phyloP scores from a whole-genome alignment of 441 rosid species.

The Raphanus hybrid region DNA sequence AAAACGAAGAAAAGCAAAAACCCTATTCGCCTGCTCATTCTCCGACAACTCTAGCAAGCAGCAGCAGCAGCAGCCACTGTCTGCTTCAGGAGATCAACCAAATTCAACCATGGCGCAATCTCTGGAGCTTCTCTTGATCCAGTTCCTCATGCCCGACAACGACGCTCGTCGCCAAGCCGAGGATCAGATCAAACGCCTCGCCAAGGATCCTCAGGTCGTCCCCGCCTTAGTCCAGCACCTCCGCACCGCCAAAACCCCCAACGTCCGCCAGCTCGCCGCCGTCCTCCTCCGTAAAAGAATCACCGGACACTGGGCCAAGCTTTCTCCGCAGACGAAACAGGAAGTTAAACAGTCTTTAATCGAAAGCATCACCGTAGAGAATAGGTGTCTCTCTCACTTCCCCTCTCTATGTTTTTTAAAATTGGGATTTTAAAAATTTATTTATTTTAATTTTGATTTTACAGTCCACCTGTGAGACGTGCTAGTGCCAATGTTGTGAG shows the following conservation, averaged over 20 bases:
- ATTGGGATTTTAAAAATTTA: conserved; percentile 12
- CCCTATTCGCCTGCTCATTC: conserved; percentile 31
- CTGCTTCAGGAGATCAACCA: conserved; percentile 17
- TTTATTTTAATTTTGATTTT: neutral
- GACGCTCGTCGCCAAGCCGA: conserved; percentile 98
- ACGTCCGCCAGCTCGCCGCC: conserved; percentile 98
- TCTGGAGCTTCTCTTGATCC: conserved; percentile 87
- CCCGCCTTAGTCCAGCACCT: conserved; percentile 97
- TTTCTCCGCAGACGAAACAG: conserved; percentile 77
- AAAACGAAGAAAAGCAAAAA: conserved; percentile 18
- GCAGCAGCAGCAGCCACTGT: conserved; percentile 30
- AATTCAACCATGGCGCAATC: conserved; percentile 79
- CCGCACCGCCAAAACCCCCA: conserved; percentile 99
- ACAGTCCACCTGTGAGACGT: conserved; percentile 91
- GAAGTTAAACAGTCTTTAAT: conserved; percentile 92
- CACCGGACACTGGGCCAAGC: conserved; percentile 99
- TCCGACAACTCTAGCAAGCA: neutral
- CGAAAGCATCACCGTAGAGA: conserved; percentile 96
- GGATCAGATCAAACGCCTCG: conserved; percentile 93
- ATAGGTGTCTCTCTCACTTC: conserved; percentile 55
- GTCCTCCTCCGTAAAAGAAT: conserved; percentile 99
- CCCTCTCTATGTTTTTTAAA: neutral
- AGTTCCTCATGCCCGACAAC: conserved; percentile 99
- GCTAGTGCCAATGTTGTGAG: conserved; percentile 99
- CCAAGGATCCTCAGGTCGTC: conserved; percentile 98